A percentile compares a stretch with the other conserved stretches of the same genome.
Evolutionary conservation across 768 basidiomycete species (phyloP).

Genomic region (Rhodotorula paludigena): DNA sequence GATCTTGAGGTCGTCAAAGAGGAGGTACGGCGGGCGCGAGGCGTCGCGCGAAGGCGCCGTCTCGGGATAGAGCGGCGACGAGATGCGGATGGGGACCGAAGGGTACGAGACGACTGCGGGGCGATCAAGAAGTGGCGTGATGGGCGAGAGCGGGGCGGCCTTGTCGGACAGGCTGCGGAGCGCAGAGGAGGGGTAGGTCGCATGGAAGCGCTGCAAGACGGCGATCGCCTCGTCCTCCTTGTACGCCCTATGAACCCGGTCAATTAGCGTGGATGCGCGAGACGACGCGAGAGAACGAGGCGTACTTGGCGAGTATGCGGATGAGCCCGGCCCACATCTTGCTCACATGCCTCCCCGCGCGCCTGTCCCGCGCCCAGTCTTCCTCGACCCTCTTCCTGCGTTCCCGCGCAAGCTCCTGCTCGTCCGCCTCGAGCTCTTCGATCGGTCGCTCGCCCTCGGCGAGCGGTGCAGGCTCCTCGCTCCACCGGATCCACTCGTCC

Average conservation of each 20-base stretch:
- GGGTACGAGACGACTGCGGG: not conserved
- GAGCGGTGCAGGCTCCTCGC: conserved; percentile 3
- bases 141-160: not conserved
- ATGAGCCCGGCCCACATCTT: conserved; percentile 35
- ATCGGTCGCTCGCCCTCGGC: not conserved
- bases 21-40: conserved; percentile 21
- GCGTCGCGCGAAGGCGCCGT: conserved; percentile 12
- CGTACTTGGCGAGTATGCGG: conserved; percentile 26
- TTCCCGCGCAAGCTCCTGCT: not conserved
- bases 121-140: not conserved
- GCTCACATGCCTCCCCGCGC: conserved; percentile 17
- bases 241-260: not conserved
- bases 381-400: not conserved
- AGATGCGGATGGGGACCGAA: conserved; percentile 9
- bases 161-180: conserved; percentile 9
- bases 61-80: conserved; percentile 31
- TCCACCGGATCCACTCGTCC: conserved; percentile 56
- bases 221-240: conserved; percentile 27
- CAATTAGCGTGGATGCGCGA: not conserved
- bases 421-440: not conserved
- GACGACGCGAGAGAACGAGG: not conserved
- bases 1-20: conserved; percentile 20
- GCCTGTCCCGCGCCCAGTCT: conserved; percentile 8
- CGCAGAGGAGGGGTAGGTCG: conserved; percentile 19
- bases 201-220: conserved; percentile 34